phyloP scores from a whole-genome alignment of 2,329 filamentous ascomycete species.

The Pochonia chlamydosporia region DNA sequence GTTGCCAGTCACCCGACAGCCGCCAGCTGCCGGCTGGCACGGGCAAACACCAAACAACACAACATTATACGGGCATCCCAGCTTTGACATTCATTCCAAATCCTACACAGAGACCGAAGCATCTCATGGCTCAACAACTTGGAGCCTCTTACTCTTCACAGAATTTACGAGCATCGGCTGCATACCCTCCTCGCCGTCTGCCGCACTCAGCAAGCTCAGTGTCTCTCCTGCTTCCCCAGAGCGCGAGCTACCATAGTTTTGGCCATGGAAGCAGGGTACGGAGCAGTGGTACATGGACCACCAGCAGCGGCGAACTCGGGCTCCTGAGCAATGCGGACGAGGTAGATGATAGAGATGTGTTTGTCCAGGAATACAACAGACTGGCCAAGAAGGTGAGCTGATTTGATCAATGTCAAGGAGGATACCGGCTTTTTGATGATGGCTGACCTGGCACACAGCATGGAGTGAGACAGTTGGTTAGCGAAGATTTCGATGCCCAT shows the following conservation, averaged over 20 bases:
- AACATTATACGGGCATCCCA: conserved; percentile 6
- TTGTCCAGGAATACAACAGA: conserved; percentile 54
- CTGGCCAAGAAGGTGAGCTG: conserved; percentile 48
- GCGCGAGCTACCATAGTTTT: conserved; percentile 18
- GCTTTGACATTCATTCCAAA: not conserved
- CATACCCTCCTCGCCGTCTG: conserved; percentile 11
- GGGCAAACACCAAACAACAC: not conserved
- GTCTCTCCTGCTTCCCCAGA: conserved; percentile 20
- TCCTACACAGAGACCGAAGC: not conserved
- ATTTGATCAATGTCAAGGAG: not conserved
- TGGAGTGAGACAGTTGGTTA: conserved; percentile 39
- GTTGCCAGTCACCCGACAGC: conserved; percentile 1
- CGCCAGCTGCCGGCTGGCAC: conserved; percentile 4
- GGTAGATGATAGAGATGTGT: conserved; percentile 39
- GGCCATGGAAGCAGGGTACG: conserved; percentile 18
- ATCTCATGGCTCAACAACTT: conserved; percentile 19
- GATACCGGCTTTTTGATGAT: not conserved
- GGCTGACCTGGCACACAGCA: conserved; percentile 33
- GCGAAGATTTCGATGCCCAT: conserved; percentile 27
- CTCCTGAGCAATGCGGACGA: conserved; percentile 43
- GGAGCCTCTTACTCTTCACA: conserved; percentile 11
- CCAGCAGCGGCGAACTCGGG: conserved; percentile 45
- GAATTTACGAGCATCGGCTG: conserved; percentile 13
- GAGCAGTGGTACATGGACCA: conserved; percentile 53
- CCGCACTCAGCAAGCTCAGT: conserved; percentile 19